Evolutionary conservation across 306 rosid species (phyloP), one percentile per base, ranked within the genome.

Genomic region (Carpinus fangiana): DNA sequence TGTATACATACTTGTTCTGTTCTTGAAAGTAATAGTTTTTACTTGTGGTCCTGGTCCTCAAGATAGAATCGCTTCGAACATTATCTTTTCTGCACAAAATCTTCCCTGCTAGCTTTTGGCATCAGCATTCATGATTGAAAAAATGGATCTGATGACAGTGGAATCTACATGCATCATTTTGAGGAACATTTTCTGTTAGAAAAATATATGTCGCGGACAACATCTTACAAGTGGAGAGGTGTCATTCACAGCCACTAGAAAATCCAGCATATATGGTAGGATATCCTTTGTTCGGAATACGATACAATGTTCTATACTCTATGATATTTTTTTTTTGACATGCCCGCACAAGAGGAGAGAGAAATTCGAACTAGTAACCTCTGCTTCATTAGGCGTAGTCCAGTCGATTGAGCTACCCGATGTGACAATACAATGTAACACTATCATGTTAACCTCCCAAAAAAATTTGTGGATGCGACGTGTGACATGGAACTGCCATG

Each of bases 91-190:
- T 31, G 81, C 79, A 46, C 73, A 64, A 80, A 82, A 77, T 82
- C 70, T 47, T 65, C 38, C 26, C 46, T 79, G 57, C 73, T 74
- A 79, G 72, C 82, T 70, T 78, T 67, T 56, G 74, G 52, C 73
- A 86, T 72, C 77, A 73, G 57, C 75, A 73, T 80, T 52, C 74
- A 16, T 69, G 84, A 71, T 73, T 51, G 69, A 23, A 20, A 21
- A 76, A 48, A 73, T 57, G 70, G 43, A 79, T 77, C 45, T 77
- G 46, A 41, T 78, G 80, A 76, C 78, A 77, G 77, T 75, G 66
- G 53, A 9, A n/a, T n/a, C 18, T 20, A 20, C 43, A 71, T 48
- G 18, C 60, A 2, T 50, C 45, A 47, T 71, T 71, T 26, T 13
- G 56, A 8, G 21, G 50, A 23, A 55, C 67, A 23, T 69, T 74